phyloP scores from a whole-genome alignment of 768 basidiomycete species.

The Auriscalpium microsporum region DNA sequence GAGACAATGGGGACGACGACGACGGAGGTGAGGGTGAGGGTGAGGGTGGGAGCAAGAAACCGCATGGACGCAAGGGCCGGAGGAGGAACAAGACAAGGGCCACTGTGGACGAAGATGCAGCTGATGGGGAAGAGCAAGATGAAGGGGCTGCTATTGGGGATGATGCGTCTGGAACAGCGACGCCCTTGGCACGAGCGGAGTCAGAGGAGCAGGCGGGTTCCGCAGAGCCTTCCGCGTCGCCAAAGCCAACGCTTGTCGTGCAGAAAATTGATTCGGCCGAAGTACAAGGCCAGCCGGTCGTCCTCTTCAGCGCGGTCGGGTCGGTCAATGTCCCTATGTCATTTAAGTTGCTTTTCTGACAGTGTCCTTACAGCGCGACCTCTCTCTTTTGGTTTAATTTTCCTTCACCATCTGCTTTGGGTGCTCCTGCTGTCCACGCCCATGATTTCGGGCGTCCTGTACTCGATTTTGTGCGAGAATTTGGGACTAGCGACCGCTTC shows the following conservation, averaged over 20 bases:
- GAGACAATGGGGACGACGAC: conserved; percentile 20
- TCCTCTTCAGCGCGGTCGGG: conserved; percentile 72
- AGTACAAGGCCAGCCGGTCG: conserved; percentile 24
- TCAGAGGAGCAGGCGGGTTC: background rate
- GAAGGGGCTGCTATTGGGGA: background rate
- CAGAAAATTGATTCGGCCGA: conserved; percentile 24
- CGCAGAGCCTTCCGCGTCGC: background rate
- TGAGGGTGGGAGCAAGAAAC: conserved; percentile 1
- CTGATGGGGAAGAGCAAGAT: background rate
- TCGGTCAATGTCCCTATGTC: conserved; percentile 18
- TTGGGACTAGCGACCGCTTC: conserved; percentile 26
- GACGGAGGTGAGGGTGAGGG: conserved; percentile 25
- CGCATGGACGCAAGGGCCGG: conserved; percentile 5
- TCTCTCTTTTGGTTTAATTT: conserved; percentile 51
- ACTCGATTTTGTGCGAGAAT: conserved; percentile 42
- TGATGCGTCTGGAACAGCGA: background rate
- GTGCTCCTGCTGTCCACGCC: conserved; percentile 13
- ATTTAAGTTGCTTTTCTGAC: background rate
- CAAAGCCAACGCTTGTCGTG: conserved; percentile 2
- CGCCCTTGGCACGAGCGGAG: background rate
- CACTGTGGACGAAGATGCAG: conserved; percentile 4
- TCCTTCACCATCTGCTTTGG: conserved; percentile 5
- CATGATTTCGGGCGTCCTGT: conserved; percentile 53
- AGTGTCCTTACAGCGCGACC: conserved; percentile 39
- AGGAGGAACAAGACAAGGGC: conserved; percentile 12